Evolutionary conservation across 2,329 filamentous ascomycete species (phyloP).

Genomic region (Colletotrichum coccodes): DNA sequence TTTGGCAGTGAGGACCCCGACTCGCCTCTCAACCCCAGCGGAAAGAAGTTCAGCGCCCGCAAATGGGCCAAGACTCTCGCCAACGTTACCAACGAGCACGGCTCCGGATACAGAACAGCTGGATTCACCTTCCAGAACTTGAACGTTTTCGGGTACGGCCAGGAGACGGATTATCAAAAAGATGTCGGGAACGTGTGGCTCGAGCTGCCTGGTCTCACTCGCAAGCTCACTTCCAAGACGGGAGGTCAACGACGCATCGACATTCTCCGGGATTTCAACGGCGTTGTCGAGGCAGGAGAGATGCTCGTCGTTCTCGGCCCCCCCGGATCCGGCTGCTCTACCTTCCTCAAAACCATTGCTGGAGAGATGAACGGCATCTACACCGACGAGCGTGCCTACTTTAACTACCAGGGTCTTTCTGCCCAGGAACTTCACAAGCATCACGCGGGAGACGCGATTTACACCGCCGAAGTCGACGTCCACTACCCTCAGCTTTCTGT

Average conservation of each 20-base stretch:
- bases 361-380: constrained; percentile 73
- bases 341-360: constrained; percentile 73
- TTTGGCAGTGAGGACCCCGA: constrained; percentile 45
- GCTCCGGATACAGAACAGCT: constrained; percentile 39
- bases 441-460: constrained; percentile 70
- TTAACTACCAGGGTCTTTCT: constrained; percentile 32
- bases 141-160: constrained; percentile 53
- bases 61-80: constrained; percentile 46
- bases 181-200: constrained; percentile 50
- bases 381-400: constrained; percentile 25
- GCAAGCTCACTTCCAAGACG: constrained; percentile 42
- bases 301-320: constrained; percentile 68
- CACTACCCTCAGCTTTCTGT: constrained; percentile 70
- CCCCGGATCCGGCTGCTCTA: constrained; percentile 68
- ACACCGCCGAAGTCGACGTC: constrained; percentile 73
- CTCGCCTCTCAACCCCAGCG: constrained; percentile 60
- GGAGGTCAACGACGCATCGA: constrained; percentile 50
- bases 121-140: constrained; percentile 53
- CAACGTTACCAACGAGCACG: constrained; percentile 38
- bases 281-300: constrained; percentile 63
- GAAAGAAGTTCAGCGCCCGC: constrained; percentile 60
- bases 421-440: constrained; percentile 28
- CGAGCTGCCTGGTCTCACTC: constrained; percentile 40
- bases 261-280: constrained; percentile 61
- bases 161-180: constrained; percentile 54